Conservation (phyloP, 345 rosid species). For the Ceriops zippeliana region DNA sequence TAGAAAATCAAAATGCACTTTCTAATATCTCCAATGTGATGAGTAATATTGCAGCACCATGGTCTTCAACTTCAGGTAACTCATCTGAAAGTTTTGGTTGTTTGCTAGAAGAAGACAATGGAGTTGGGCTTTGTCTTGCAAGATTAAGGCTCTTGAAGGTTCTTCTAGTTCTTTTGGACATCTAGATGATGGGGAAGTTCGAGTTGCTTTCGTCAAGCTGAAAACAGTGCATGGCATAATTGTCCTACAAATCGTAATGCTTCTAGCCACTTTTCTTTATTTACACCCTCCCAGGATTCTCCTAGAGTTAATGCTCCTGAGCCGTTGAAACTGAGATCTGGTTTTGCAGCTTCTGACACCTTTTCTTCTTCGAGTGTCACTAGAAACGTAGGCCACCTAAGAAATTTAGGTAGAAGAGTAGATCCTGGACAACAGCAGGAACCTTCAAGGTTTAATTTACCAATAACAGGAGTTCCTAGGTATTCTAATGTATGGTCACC, state of each 20-base stretch:
- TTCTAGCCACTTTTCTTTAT: slow-evolving; percentile 57
- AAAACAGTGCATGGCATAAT: slow-evolving; percentile 38
- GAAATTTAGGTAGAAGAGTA: slow-evolving; percentile 46
- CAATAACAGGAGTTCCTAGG: slow-evolving; percentile 40
- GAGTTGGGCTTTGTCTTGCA: slow-evolving; percentile 77
- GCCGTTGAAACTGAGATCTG: slow-evolving; percentile 44
- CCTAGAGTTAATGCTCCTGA: slow-evolving; percentile 39
- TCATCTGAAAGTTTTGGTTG: slow-evolving; percentile 57
- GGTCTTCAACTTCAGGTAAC: slow-evolving; percentile 14
- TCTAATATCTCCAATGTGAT: no score
- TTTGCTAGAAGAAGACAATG: slow-evolving; percentile 46
- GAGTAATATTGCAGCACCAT: no score
- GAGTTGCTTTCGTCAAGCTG: slow-evolving; percentile 45
- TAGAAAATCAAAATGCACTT: no score
- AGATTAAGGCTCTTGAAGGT: slow-evolving; percentile 87
- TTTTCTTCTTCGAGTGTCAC: slow-evolving; percentile 38
- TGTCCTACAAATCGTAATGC: slow-evolving; percentile 40
- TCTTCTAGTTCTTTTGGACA: slow-evolving; percentile 63
- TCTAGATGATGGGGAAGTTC: slow-evolving; percentile 56
- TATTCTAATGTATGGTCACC: slow-evolving; percentile 37
- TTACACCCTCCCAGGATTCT: slow-evolving; percentile 45
- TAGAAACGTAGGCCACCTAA: slow-evolving; percentile 33
- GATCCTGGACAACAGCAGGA: slow-evolving; percentile 51
- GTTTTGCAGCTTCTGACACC: slow-evolving; percentile 38
- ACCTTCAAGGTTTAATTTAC: slow-evolving; percentile 37